phyloP scores from a whole-genome alignment of 352 stramenopile genomes.

The Globisporangium alternatum region DNA sequence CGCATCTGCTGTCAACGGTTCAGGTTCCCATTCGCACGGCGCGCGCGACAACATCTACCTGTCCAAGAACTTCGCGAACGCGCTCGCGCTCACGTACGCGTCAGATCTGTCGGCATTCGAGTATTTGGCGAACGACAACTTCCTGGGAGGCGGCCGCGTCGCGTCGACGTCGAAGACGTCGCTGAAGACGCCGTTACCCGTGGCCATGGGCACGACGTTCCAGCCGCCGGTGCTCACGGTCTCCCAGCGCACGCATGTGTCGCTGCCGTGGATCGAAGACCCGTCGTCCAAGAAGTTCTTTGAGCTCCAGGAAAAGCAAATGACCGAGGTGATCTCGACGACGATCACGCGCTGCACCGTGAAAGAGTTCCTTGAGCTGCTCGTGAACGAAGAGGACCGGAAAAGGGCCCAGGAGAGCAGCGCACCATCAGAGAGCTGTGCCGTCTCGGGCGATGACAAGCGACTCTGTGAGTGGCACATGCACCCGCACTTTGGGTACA shows the following conservation, averaged over 20 bases:
- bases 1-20: slow-evolving; percentile 16
- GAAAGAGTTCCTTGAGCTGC: slow-evolving; percentile 41
- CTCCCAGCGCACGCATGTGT: slow-evolving; percentile 27
- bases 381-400: slow-evolving; percentile 34
- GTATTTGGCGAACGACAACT: slow-evolving; percentile 12
- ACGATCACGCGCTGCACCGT: slow-evolving; percentile 39
- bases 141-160: not conserved
- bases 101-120: slow-evolving; percentile 59
- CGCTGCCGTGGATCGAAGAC: slow-evolving; percentile 55
- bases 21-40: not conserved
- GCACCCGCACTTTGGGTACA: slow-evolving; percentile 46
- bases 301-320: slow-evolving; percentile 38
- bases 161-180: slow-evolving; percentile 1
- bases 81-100: slow-evolving; percentile 64
- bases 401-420: slow-evolving; percentile 19
- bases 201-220: slow-evolving; percentile 31
- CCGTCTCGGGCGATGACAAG: not conserved
- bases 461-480: slow-evolving; percentile 45
- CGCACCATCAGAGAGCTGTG: not conserved
- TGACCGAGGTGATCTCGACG: slow-evolving; percentile 51
- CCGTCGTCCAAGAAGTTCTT: slow-evolving; percentile 33
- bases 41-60: slow-evolving; percentile 43
- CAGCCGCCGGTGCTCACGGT: slow-evolving; percentile 40
- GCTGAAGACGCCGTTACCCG: not conserved
- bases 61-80: slow-evolving; percentile 70